Base-by-base conservation (phyloP, 2,329 filamentous ascomycete genomes). In the Paecilomyces variotii region DNA sequence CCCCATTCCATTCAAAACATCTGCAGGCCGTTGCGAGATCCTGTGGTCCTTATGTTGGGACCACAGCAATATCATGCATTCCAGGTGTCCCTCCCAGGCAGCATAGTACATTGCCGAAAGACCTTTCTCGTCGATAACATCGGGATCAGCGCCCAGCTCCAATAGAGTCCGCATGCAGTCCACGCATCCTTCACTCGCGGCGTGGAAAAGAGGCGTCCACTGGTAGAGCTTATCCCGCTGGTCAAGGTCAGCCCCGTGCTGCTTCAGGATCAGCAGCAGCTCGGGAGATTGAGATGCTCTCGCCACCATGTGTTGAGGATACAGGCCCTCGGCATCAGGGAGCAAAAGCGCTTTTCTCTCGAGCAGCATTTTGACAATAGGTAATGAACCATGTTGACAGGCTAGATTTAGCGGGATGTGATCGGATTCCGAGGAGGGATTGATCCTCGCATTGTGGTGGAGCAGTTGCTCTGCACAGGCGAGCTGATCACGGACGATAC, bases 51-150 rank as follows among this genome's bases (percentile, higher is more conserved):
- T 61, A 2, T 69, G 67, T 55, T 70, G 71, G n/a, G 74, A 73
- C 72, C 79, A 79, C 32, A 99, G 83, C 6, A 97, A 81, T 68
- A 88, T 87, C 89, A 99, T 96, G 76, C 94, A 97, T 68, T 93
- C 88, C 57, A 97, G 77, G 70, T 97, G 90, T 0, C 94, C 94
- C 76, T 99, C 94, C 94, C 94, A 99, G 0, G 91, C 93, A 12
- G 94, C 94, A 74, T 99, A 99, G 74, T 99, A 99, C 87, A 97
- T 91, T 28, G 94, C 92, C 1, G 92, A 91, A 3, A 97, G 82
- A 14, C 87, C 88, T 71, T 97, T 99, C 75, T 99, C 94, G 69
- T 99, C 94, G 51, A 90, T 77, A 57, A 91, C 89, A 63, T 87
- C 87, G 0, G 88, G 84, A 67, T 95, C 85, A 2, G 88, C 92